Evolutionary conservation across 2,329 filamentous ascomycete species (phyloP).

Genomic region (Colletotrichum liaoningense): DNA sequence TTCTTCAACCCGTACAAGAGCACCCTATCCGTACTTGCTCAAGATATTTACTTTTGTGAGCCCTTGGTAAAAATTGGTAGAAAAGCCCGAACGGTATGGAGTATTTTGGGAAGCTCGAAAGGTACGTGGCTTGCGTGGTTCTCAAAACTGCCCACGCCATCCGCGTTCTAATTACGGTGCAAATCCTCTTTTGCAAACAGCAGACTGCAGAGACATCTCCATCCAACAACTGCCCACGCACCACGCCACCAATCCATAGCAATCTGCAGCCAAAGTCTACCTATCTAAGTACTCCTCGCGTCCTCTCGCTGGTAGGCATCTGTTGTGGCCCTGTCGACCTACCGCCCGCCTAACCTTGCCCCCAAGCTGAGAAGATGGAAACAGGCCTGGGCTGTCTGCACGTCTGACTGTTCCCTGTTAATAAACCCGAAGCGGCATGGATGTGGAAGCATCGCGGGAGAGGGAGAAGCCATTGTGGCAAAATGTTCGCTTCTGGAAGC

Average conservation of each 20-base stretch:
- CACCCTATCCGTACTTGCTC: too few species aligned
- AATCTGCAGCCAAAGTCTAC: not conserved
- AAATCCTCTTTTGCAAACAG: not conserved
- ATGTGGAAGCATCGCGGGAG: not conserved
- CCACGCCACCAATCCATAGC: not conserved
- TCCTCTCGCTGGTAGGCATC: not conserved
- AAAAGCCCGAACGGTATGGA: too few species aligned
- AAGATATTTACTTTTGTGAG: too few species aligned
- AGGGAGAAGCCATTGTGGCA: not conserved
- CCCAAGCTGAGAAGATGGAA: not conserved
- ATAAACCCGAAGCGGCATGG: not conserved
- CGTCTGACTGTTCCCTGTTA: not conserved
- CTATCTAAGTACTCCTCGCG: too few species aligned
- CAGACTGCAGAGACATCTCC: not conserved
- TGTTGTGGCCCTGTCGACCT: not conserved
- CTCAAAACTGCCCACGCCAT: too few species aligned
- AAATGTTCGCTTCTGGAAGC: conserved; percentile 28
- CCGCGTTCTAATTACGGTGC: too few species aligned
- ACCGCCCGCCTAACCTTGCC: not conserved
- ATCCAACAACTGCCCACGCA: not conserved
- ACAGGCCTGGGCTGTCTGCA: not conserved
- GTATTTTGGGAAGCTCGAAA: too few species aligned
- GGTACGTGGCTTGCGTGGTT: too few species aligned
- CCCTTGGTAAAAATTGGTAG: too few species aligned
- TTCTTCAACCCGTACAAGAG: too few species aligned